Evolutionary conservation across 441 rosid species (phyloP).

Genomic region (Hypseocharis bilobata): DNA sequence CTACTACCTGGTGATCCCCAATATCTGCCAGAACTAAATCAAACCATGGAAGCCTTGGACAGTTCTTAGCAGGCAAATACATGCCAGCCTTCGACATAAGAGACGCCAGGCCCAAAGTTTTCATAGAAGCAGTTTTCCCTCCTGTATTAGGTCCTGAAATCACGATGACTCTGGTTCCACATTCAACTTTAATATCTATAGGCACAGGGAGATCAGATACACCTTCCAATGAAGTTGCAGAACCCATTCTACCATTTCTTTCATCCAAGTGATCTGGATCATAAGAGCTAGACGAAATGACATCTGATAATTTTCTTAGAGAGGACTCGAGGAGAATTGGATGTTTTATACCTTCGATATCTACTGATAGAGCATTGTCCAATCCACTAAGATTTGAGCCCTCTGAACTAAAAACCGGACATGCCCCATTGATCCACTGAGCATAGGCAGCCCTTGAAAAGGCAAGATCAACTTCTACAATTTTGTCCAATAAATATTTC

Average conservation of each 20-base stretch:
- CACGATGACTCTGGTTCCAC: slow-evolving; percentile 60
- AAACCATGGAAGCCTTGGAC: slow-evolving; percentile 79
- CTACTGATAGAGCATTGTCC: slow-evolving; percentile 34
- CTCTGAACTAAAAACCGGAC: slow-evolving; percentile 47
- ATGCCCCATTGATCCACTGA: slow-evolving; percentile 51
- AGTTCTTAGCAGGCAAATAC: slow-evolving; percentile 69
- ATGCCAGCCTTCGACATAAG: slow-evolving; percentile 86
- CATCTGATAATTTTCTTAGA: slow-evolving; percentile 26
- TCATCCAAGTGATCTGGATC: slow-evolving; percentile 20
- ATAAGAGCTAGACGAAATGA: slow-evolving; percentile 18
- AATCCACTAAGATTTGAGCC: slow-evolving; percentile 21
- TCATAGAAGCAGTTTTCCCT: slow-evolving; percentile 94
- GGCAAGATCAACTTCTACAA: slow-evolving; percentile 68
- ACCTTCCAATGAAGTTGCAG: slow-evolving; percentile 22
- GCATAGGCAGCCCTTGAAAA: slow-evolving; percentile 89
- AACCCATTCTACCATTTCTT: slow-evolving; percentile 18
- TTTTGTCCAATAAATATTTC: slow-evolving; percentile 44
- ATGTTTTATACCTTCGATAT: slow-evolving; percentile 62
- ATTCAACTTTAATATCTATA: slow-evolving; percentile 60
- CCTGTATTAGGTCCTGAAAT: slow-evolving; percentile 93
- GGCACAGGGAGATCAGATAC: slow-evolving; percentile 60
- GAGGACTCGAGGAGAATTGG: slow-evolving; percentile 63
- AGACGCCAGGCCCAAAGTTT: slow-evolving; percentile 74
- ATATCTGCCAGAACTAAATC: slow-evolving; percentile 84
- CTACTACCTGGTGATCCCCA: slow-evolving; percentile 86